Percentiles rank a stretch among this genome's conserved stretches.
Conservation (phyloP, 1,284 basidiomycete species). For the Leccinum subfulvum region DNA sequence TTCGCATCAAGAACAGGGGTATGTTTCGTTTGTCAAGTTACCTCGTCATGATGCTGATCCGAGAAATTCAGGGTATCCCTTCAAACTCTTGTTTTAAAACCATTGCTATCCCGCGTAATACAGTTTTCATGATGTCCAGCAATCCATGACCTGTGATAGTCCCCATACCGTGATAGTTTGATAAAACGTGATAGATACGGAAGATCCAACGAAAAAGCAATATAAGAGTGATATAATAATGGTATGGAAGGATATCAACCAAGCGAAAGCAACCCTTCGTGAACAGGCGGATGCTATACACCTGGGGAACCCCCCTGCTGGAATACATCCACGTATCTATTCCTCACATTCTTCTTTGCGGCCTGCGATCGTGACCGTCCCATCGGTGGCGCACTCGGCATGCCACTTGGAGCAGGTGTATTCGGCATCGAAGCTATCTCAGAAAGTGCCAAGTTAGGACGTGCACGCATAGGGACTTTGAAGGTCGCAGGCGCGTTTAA, state of each 20-base stretch:
- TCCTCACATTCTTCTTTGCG: slow-evolving; percentile 72
- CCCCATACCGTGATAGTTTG: slow-evolving; percentile 5
- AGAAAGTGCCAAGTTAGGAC: slow-evolving; percentile 64
- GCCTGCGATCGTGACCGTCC: slow-evolving; percentile 61
- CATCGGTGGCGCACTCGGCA: slow-evolving; percentile 44
- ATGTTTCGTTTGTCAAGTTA: slow-evolving; percentile 21
- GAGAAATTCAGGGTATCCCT: slow-evolving; percentile 63
- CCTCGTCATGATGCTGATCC: not conserved
- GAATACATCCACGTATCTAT: slow-evolving; percentile 86
- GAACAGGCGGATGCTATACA: slow-evolving; percentile 12
- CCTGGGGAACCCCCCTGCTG: slow-evolving; percentile 45
- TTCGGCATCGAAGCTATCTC: slow-evolving; percentile 34
- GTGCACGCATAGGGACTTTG: slow-evolving; percentile 53
- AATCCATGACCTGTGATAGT: slow-evolving; percentile 6
- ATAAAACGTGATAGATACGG: slow-evolving; percentile 30
- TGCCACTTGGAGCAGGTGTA: slow-evolving; percentile 33
- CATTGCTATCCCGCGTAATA: not conserved
- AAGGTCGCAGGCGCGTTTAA: slow-evolving; percentile 49
- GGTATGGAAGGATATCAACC: slow-evolving; percentile 20
- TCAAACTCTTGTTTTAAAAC: slow-evolving; percentile 65
- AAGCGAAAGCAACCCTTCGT: not conserved
- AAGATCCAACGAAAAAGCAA: slow-evolving; percentile 26
- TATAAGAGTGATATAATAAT: slow-evolving; percentile 19
- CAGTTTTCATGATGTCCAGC: not conserved
- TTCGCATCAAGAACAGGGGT: slow-evolving; percentile 91